These are phyloP conservation scores for Leishmania arabica DNA, from an alignment of 208 protist species.

Conservation along the genomic window DNA sequence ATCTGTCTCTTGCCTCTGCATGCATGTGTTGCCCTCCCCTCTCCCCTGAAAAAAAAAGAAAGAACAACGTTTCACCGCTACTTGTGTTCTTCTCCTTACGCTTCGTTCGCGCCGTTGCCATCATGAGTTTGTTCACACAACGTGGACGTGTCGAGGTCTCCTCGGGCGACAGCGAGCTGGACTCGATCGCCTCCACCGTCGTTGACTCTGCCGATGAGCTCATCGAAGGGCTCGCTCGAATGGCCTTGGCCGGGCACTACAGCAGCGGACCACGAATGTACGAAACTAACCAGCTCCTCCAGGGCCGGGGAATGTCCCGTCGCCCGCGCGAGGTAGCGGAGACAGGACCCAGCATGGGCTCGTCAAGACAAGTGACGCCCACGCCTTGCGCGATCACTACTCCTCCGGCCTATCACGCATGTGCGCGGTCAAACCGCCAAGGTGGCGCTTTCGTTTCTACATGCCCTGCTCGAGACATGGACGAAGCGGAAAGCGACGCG, in stretches of 20 bases:
- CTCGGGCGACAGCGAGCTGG: conserved; percentile 30
- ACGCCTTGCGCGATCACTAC: not conserved
- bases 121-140: conserved; percentile 62
- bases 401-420: not conserved
- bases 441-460: not conserved
- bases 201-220: conserved; percentile 40
- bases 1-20: not conserved
- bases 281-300: conserved; percentile 27
- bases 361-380: too few species aligned
- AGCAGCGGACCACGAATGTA: conserved; percentile 16
- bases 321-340: conserved; percentile 9
- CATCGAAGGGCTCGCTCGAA: conserved; percentile 32
- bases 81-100: not conserved
- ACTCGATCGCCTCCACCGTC: conserved; percentile 32
- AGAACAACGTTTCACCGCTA: not conserved
- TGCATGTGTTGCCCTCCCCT: too few species aligned
- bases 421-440: not conserved
- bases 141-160: conserved; percentile 40
- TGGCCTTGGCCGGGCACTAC: conserved; percentile 34
- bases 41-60: not conserved
- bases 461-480: not conserved
- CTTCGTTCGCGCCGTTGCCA: not conserved
- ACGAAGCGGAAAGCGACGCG: conserved; percentile 8
- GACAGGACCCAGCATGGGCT: not conserved
- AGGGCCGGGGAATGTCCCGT: conserved; percentile 20